These are phyloP conservation scores for Solanum paucissectum DNA, from an alignment of 257 asterid species.

Conservation along the genomic window DNA sequence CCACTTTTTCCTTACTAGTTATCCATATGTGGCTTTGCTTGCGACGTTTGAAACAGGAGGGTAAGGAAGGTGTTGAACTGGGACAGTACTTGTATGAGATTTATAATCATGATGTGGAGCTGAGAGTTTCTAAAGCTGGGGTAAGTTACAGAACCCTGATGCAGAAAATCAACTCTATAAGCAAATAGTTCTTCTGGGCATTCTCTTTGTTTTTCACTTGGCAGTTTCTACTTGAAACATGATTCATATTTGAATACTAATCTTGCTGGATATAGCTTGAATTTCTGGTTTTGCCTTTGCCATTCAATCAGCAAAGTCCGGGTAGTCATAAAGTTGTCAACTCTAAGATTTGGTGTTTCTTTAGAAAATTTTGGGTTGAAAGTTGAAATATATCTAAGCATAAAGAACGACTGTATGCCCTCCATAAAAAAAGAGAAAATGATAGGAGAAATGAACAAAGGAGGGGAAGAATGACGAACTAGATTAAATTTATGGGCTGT, in stretches of 20 bases:
- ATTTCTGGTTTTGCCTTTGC: neutral
- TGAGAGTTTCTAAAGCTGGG: conserved; percentile 95
- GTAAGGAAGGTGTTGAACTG: conserved; percentile 84
- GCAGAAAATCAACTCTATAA: neutral
- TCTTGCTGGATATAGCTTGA: neutral
- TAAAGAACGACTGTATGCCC: neutral
- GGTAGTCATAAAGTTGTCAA: neutral
- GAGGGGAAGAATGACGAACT: neutral
- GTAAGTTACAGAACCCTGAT: conserved; percentile 35
- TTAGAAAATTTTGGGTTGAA: neutral
- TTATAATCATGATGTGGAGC: conserved; percentile 83
- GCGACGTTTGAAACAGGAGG: conserved; percentile 81
- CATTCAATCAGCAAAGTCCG: neutral
- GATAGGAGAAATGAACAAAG: neutral
- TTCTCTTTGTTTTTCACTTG: neutral
- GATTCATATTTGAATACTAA: neutral
- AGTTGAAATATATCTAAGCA: neutral
- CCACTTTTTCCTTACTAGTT: conserved; percentile 78
- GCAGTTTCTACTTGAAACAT: neutral
- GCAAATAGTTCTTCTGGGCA: neutral
- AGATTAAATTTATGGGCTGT: neutral
- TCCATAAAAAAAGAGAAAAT: neutral
- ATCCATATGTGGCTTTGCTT: conserved; percentile 94
- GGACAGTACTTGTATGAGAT: conserved; percentile 84
- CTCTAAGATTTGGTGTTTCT: neutral